Conservation (phyloP, 2,329 filamentous ascomycete genomes). For the Talaromyces sp. region DNA sequence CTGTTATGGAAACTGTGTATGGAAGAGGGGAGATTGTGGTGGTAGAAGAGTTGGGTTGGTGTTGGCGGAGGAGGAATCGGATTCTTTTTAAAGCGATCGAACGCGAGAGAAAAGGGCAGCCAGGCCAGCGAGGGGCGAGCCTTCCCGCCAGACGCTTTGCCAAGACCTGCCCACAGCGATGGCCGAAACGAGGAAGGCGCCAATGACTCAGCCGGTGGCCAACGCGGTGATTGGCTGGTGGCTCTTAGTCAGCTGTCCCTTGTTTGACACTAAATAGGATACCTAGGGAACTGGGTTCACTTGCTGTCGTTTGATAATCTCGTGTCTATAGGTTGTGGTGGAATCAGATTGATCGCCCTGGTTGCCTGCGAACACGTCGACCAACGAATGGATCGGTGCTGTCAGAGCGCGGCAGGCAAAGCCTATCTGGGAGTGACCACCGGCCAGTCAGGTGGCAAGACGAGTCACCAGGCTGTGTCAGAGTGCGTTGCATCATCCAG, state of each 20-base stretch:
- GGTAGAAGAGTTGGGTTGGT: constrained; percentile 17
- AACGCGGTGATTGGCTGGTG: constrained; percentile 19
- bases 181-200: constrained; percentile 28
- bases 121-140: constrained; percentile 15
- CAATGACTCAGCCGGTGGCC: constrained; percentile 23
- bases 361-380: not conserved
- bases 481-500: constrained; percentile 7
- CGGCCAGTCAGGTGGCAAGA: constrained; percentile 10
- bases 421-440: not conserved
- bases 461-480: constrained; percentile 13
- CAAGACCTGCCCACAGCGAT: not conserved
- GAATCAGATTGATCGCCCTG: too few species aligned
- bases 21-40: constrained; percentile 26
- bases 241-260: not conserved
- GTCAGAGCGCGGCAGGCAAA: not conserved
- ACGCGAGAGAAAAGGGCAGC: not conserved
- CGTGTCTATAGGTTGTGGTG: not conserved
- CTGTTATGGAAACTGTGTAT: constrained; percentile 24
- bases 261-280: not conserved
- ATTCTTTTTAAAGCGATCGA: constrained; percentile 6
- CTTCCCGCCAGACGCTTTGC: constrained; percentile 20
- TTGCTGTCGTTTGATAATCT: not conserved
- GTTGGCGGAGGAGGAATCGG: not conserved
- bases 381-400: not conserved
- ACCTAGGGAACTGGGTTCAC: not conserved